Percentiles rank a stretch among this genome's conserved stretches.
Conservation (phyloP, 192 early-diverging fungal genomes). For the Entomortierella beljakovae region DNA sequence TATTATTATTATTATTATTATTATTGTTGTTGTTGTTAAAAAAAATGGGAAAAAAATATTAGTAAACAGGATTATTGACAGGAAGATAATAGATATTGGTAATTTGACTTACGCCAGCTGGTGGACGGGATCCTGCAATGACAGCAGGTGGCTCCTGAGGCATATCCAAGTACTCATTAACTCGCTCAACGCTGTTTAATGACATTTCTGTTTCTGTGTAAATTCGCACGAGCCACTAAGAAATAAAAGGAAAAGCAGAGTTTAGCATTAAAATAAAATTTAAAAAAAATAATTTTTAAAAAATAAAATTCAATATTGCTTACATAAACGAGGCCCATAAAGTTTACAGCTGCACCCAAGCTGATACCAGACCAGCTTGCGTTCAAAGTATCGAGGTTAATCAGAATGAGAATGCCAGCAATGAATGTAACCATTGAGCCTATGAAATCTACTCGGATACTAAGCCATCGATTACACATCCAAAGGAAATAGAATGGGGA, state of each 20-base stretch:
- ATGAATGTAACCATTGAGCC: constrained; percentile 77
- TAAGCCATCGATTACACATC: constrained; percentile 90
- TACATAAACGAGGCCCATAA: constrained; percentile 64
- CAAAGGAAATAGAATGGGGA: constrained; percentile 86
- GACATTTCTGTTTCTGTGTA: constrained; percentile 84
- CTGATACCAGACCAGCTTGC: constrained; percentile 87
- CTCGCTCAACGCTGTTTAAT: constrained; percentile 88
- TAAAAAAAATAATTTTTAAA: constrained; percentile 2
- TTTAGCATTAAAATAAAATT: neutral
- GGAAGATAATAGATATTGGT: too few relatives aligned
- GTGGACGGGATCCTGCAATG: constrained; percentile 59
- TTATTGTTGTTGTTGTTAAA: too few relatives aligned
- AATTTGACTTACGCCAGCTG: constrained; percentile 57
- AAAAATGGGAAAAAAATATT: too few relatives aligned
- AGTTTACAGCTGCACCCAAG: constrained; percentile 83
- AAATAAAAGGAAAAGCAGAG: neutral
- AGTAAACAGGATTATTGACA: too few relatives aligned
- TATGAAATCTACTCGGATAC: constrained; percentile 79
- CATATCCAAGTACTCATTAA: constrained; percentile 83
- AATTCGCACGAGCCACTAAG: constrained; percentile 56
- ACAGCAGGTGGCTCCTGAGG: constrained; percentile 81
- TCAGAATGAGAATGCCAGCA: constrained; percentile 72
- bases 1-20: too few relatives aligned
- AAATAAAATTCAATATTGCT: constrained; percentile 7
- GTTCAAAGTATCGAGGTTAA: constrained; percentile 62